Conservation (phyloP, 1,284 basidiomycete species). For the Anthracocystis setariae region DNA sequence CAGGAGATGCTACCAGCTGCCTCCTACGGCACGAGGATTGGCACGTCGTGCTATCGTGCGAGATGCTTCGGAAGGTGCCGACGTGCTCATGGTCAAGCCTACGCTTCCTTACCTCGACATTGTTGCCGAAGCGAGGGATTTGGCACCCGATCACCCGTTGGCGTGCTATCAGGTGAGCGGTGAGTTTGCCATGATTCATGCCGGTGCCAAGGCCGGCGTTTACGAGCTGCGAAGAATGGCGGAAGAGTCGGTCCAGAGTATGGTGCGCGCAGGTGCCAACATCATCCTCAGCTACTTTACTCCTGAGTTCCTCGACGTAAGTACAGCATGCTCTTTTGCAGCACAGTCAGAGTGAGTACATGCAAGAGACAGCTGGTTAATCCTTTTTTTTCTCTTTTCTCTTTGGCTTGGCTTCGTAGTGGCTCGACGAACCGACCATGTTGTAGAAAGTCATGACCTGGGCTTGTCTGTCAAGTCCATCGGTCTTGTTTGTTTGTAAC, state of each 20-base stretch:
- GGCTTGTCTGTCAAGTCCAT: too few relatives aligned
- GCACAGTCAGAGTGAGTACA: too few relatives aligned
- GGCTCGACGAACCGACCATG: conserved; percentile 45
- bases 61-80: conserved; percentile 91
- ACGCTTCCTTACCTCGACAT: conserved; percentile 95
- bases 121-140: conserved; percentile 83
- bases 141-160: conserved; percentile 85
- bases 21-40: conserved; percentile 85
- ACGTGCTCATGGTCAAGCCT: conserved; percentile 99
- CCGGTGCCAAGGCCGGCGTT: conserved; percentile 90
- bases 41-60: conserved; percentile 91
- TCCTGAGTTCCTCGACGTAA: conserved; percentile 76
- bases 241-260: conserved; percentile 87
- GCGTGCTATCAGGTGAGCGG: conserved; percentile 83
- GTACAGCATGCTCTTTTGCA: conserved; percentile 4
- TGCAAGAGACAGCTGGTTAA: neutral
- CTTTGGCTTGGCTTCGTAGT: conserved; percentile 9
- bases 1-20: conserved; percentile 96
- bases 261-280: conserved; percentile 90
- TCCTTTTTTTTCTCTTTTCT: neutral
- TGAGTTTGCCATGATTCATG: conserved; percentile 95
- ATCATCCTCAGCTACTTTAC: conserved; percentile 94
- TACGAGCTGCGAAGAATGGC: conserved; percentile 93
- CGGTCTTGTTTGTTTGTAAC: too few relatives aligned
- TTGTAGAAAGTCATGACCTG: conserved; percentile 1